Evolutionary conservation across 2,329 filamentous ascomycete genomes (phyloP), one percentile per base, ranked within the genome.

Genomic region (Venturia oleaginea): DNA sequence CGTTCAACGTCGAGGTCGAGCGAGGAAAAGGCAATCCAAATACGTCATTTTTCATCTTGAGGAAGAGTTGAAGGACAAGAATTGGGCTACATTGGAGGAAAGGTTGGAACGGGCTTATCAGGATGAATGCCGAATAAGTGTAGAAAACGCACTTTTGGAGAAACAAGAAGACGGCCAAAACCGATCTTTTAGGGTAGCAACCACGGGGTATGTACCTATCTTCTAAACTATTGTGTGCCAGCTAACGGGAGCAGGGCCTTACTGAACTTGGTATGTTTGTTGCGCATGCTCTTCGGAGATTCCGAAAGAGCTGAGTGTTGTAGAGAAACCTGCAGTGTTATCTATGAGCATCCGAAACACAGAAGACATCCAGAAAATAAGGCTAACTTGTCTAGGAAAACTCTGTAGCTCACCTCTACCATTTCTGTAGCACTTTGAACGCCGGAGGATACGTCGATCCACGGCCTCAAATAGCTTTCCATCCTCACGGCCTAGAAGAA

Each of bases 361-460:
- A 48, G 43, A 48, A 48, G 6, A 24, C 19, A 24, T 48, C 11
- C n/a, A 24, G 6, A 22, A 22, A 22, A 5, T 24, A 24, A 48
- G 38, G 38, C 43, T 48, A 7, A 48, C 43, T 97, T 17, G 89
- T 89, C 13, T 80, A 91, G 1, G 83, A 90, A 43, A 89, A 89
- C 68, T 89, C 91, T 0, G 84, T 87, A 59, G 75, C 80, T n/a
- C 91, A 94, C 72, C 80, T 97, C 1, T 80, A 89, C 59, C 91
- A 96, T 73, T 95, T 97, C 69, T 97, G 92, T 73, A 77, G 79
- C 0, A 80, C 82, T 0, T 73, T 92, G 0, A 80, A 83, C 0
- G 76, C 77, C 0, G 78, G 78, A 0, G 81, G 84, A 32, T 90
- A 86, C 70, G 79, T 86, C 7, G 84, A 92, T 68, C 77, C 77